Evolutionary conservation across 2,329 filamentous ascomycete genomes (phyloP), one percentile per base, ranked within the genome.

Genomic region (Clonostachys rosea): DNA sequence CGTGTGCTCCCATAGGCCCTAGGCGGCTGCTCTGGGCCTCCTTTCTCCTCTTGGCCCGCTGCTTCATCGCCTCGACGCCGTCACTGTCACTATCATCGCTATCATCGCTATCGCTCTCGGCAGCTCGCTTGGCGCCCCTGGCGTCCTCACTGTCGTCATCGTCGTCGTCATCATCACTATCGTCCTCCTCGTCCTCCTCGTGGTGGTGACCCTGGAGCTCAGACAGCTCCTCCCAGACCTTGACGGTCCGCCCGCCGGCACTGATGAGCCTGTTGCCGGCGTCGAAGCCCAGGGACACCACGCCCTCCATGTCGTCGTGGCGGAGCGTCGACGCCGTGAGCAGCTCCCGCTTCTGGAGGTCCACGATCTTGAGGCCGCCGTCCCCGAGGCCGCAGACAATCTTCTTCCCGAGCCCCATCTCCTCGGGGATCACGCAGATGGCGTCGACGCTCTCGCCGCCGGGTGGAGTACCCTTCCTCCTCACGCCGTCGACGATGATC

Each of bases 151-250:
- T 58, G 52, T 64, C 57, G 51, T 69, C 68, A n/a, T 72, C 70
- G 24, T 68, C 59, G 10, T 67, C 64, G 2, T 67, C 67, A 5
- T 71, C 69, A 12, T 76, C 73, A 0, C 67, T 66, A 1, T 73
- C 71, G 1, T 67, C 68, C 0, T 68, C 75, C 2, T 74, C 75
- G 0, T 79, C 77, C 1, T 74, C 75, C 2, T 73, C 73, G 2
- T 63, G 62, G 3, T 56, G 56, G 33, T 62, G 58, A 3, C 70
- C 73, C 18, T 78, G 74, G 4, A 75, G 63, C 48, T 72, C 73
- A n/a, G 78, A 72, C 50, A 85, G 79, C 61, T 94, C 83, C 87
- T 94, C 83, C 94, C 94, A 99, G 3, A 97, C 84, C 66, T 96
- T 96, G 52, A 99, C 80, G 1, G 84, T 83, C 56, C 79, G 80